Percentiles rank a stretch among this genome's conserved stretches.
These are phyloP conservation scores for Patellifolia procumbens DNA, from an alignment of 179 eudicot genomes.

Conservation along the genomic window DNA sequence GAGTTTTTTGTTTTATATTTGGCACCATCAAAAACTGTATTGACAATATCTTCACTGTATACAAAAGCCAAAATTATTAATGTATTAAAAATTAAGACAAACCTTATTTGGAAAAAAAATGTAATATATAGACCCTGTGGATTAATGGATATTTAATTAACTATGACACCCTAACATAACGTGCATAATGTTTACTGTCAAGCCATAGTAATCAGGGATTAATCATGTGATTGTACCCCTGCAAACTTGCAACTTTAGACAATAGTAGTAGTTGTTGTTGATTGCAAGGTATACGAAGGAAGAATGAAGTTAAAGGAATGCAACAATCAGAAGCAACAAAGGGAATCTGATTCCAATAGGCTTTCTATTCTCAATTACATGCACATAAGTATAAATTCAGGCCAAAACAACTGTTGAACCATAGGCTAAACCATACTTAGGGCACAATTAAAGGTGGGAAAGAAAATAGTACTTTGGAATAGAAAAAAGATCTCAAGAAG, in stretches of 20 bases:
- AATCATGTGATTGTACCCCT: too few relatives aligned
- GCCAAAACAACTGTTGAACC: conserved; percentile 14
- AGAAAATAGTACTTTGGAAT: background rate
- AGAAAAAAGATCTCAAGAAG: background rate
- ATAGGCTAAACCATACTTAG: background rate
- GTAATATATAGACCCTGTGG: too few relatives aligned
- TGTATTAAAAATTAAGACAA: too few relatives aligned
- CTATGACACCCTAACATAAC: background rate
- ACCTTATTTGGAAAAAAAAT: too few relatives aligned
- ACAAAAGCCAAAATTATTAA: too few relatives aligned
- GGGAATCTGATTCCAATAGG: conserved; percentile 20
- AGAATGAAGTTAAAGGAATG: conserved; percentile 16
- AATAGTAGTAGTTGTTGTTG: conserved; percentile 5
- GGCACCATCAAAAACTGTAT: too few relatives aligned
- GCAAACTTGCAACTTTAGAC: background rate
- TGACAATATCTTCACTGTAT: too few relatives aligned
- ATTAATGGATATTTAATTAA: too few relatives aligned
- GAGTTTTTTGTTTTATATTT: too few relatives aligned
- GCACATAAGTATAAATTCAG: conserved; percentile 12
- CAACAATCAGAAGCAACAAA: conserved; percentile 17
- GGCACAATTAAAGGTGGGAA: background rate
- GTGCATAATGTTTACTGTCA: background rate
- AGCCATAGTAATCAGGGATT: background rate
- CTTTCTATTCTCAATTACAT: background rate
- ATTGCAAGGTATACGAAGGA: conserved; percentile 25